phyloP scores from a whole-genome alignment of 75 land plant genomes.

The Azolla pinnata region DNA sequence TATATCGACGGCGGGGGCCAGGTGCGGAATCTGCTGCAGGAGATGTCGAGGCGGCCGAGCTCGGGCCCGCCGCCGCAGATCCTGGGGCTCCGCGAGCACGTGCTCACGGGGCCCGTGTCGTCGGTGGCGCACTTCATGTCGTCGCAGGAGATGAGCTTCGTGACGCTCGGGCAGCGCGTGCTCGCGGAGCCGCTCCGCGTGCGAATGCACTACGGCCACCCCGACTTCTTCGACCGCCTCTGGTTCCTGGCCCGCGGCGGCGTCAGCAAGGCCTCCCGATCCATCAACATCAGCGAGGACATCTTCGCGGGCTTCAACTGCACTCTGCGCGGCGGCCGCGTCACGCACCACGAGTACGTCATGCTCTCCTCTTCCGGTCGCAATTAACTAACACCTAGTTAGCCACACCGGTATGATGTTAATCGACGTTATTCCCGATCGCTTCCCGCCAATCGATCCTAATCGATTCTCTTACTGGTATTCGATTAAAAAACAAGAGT shows the following conservation, averaged over 20 bases:
- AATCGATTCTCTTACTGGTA: no score
- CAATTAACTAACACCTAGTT: no score
- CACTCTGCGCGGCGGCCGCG: conserved; percentile 31
- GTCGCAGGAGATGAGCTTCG: conserved; percentile 35
- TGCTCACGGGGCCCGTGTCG: conserved; percentile 35
- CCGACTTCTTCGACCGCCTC: conserved; percentile 34
- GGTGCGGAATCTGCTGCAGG: conserved; percentile 35
- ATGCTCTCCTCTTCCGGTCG: no score
- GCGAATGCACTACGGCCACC: conserved; percentile 41
- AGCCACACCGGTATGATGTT: no score
- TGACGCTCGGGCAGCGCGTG: conserved; percentile 36
- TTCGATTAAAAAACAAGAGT: no score
- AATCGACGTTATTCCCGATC: no score
- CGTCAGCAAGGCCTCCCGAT: conserved; percentile 34
- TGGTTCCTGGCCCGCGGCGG: conserved; percentile 36
- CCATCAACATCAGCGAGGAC: conserved; percentile 38
- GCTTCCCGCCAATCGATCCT: no score
- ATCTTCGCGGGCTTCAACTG: conserved; percentile 39
- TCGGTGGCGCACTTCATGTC: conserved; percentile 40
- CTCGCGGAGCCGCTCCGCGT: conserved; percentile 33
- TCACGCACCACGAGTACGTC: conserved; percentile 40
- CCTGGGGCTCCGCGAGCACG: conserved; percentile 38
- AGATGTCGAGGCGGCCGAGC: no score
- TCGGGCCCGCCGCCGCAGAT: conserved; percentile 33
- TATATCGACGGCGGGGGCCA: no score